Evolutionary conservation across 2,329 filamentous ascomycete species (phyloP).

Genomic region (Ilyonectria destructans): DNA sequence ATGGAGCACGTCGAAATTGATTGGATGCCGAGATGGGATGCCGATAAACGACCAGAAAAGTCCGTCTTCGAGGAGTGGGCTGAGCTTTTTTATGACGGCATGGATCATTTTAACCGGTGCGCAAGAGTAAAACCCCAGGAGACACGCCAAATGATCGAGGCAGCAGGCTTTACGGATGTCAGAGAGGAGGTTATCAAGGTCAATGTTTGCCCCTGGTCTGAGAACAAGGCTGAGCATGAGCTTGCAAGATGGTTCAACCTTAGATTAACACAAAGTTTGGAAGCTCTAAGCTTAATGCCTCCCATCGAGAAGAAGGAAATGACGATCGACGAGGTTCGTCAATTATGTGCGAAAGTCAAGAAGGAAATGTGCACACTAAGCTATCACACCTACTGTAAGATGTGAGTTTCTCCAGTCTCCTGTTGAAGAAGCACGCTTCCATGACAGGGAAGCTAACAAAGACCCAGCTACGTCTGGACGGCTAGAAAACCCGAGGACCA

Average conservation of each 20-base stretch:
- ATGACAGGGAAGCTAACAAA: conserved; percentile 2
- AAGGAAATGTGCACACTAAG: conserved; percentile 79
- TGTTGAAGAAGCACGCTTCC: neutral
- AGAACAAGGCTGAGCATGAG: conserved; percentile 75
- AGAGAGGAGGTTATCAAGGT: conserved; percentile 78
- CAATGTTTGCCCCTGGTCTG: conserved; percentile 82
- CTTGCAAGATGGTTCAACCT: conserved; percentile 90
- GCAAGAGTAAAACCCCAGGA: conserved; percentile 70
- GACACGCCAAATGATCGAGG: conserved; percentile 74
- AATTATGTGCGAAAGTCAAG: conserved; percentile 75
- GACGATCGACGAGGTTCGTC: conserved; percentile 73
- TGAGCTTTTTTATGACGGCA: conserved; percentile 77
- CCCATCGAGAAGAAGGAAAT: conserved; percentile 70
- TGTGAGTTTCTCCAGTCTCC: conserved; percentile 71
- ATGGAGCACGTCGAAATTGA: no score
- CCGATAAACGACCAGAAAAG: conserved; percentile 71
- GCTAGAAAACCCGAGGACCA: conserved; percentile 46
- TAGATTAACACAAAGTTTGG: conserved; percentile 80
- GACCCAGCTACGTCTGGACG: conserved; percentile 48
- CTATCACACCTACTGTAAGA: conserved; percentile 81
- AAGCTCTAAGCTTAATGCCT: conserved; percentile 81
- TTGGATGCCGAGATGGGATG: conserved; percentile 82
- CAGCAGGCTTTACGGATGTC: conserved; percentile 86
- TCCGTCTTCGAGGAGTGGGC: conserved; percentile 80
- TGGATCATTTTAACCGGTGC: conserved; percentile 75